These are phyloP conservation scores for Plasmodium ovale DNA, from an alignment of 169 alveolate species.

Conservation along the genomic window DNA sequence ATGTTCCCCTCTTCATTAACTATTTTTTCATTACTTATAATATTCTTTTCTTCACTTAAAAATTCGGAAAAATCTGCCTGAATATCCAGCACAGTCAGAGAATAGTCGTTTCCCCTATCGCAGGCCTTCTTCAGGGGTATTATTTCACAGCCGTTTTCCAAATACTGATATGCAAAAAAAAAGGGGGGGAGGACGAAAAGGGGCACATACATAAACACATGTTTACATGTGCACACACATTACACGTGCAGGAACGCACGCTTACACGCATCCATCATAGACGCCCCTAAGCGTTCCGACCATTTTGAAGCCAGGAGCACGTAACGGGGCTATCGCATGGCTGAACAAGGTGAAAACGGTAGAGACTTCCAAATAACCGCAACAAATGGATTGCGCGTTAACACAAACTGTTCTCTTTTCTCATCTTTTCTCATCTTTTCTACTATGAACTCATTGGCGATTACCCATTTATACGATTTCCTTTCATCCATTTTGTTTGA, in stretches of 20 bases:
- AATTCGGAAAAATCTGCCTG: slow-evolving; percentile 74
- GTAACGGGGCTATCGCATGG: too few relatives aligned
- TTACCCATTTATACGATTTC: slow-evolving; percentile 74
- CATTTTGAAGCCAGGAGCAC: too few relatives aligned
- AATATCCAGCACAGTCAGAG: slow-evolving; percentile 56
- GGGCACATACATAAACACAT: too few relatives aligned
- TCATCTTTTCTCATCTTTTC: too few relatives aligned
- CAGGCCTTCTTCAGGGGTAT: slow-evolving; percentile 48
- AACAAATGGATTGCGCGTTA: too few relatives aligned
- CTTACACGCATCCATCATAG: neutral
- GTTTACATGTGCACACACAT: neutral
- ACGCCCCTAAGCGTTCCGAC: too few relatives aligned
- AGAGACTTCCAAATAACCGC: too few relatives aligned
- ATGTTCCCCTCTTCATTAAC: slow-evolving; percentile 17
- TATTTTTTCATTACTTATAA: slow-evolving; percentile 36
- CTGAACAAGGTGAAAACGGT: too few relatives aligned
- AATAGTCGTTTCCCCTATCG: slow-evolving; percentile 17
- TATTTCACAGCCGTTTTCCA: slow-evolving; percentile 70
- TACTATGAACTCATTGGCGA: slow-evolving; percentile 3
- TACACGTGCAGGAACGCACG: neutral
- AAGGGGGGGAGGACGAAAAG: too few relatives aligned
- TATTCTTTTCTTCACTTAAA: slow-evolving; percentile 67
- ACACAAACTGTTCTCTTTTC: too few relatives aligned
- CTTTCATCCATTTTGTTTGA: slow-evolving; percentile 19
- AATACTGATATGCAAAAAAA: slow-evolving; percentile 10